A percentile compares a stretch with the other conserved stretches of the same genome.
phyloP scores from a whole-genome alignment of 768 basidiomycete genomes.

The Lentinula edodes region DNA sequence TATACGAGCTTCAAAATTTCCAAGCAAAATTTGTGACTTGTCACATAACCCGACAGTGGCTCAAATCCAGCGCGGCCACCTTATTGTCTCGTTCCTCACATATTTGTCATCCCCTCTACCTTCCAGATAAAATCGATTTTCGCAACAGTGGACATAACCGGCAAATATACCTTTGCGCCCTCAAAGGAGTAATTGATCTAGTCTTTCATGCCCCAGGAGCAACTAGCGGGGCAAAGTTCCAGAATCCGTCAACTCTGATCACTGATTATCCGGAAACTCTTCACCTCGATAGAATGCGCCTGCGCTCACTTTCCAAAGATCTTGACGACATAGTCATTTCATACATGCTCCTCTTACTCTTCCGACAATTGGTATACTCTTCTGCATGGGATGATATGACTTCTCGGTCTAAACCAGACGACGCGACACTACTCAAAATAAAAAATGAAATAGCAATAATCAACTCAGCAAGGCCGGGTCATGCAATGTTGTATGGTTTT shows the following conservation, averaged over 20 bases:
- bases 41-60: constrained; percentile 59
- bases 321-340: constrained; percentile 68
- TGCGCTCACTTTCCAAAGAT: constrained; percentile 62
- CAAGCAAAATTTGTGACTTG: constrained; percentile 33
- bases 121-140: constrained; percentile 38
- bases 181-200: constrained; percentile 60
- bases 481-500: constrained; percentile 40
- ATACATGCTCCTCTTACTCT: constrained; percentile 79
- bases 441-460: constrained; percentile 77
- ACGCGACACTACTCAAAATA: constrained; percentile 49
- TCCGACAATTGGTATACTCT: constrained; percentile 65
- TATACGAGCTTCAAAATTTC: constrained; percentile 77
- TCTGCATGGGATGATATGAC: constrained; percentile 18
- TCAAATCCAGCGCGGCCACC: constrained; percentile 45
- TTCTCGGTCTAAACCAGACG: constrained; percentile 37
- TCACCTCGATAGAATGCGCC: constrained; percentile 72
- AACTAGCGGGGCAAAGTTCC: not conserved
- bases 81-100: constrained; percentile 30
- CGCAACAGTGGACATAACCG: constrained; percentile 42
- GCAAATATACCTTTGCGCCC: constrained; percentile 49
- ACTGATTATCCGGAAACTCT: constrained; percentile 68
- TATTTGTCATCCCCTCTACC: constrained; percentile 37
- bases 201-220: constrained; percentile 50
- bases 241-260: constrained; percentile 18
- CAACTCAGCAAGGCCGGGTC: constrained; percentile 52